Conservation (phyloP, 2,329 filamentous ascomycete genomes). For the Venturiaceae sp. region DNA sequence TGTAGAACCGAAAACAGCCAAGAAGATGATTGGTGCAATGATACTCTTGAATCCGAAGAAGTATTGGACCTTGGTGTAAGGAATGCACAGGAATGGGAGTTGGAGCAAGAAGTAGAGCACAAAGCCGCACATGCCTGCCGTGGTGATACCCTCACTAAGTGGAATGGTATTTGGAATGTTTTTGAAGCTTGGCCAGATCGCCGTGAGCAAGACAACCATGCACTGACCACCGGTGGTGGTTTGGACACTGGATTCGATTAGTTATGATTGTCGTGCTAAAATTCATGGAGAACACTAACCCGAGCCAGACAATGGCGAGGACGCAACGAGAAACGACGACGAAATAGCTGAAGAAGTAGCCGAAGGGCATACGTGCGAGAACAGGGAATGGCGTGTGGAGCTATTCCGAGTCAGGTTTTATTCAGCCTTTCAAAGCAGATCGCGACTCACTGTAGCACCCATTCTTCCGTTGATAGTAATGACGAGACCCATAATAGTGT, state of each 20-base stretch:
- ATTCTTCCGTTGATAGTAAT: constrained; percentile 19
- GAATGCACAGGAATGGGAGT: constrained; percentile 15
- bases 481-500: constrained; percentile 19
- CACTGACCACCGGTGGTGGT: constrained; percentile 24
- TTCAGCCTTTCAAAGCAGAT: background rate
- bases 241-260: constrained; percentile 22
- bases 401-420: constrained; percentile 10
- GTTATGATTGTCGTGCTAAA: constrained; percentile 11
- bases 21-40: constrained; percentile 18
- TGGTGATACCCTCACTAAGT: constrained; percentile 33
- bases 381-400: constrained; percentile 25
- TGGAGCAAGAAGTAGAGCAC: constrained; percentile 10
- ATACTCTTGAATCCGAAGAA: constrained; percentile 16
- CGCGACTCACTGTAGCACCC: constrained; percentile 15
- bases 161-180: constrained; percentile 8
- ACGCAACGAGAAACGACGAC: constrained; percentile 30
- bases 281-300: constrained; percentile 12
- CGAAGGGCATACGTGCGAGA: constrained; percentile 29
- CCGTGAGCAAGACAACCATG: constrained; percentile 7
- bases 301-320: constrained; percentile 29
- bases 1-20: constrained; percentile 17
- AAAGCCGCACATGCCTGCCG: constrained; percentile 30
- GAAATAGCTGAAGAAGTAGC: constrained; percentile 30
- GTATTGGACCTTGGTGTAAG: constrained; percentile 11
- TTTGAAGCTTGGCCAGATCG: constrained; percentile 7